A percentile compares a stretch with the other conserved stretches of the same genome.
Conservation (phyloP, 2,329 filamentous ascomycete genomes). For the Aspergillus oerlinghausenensis region DNA sequence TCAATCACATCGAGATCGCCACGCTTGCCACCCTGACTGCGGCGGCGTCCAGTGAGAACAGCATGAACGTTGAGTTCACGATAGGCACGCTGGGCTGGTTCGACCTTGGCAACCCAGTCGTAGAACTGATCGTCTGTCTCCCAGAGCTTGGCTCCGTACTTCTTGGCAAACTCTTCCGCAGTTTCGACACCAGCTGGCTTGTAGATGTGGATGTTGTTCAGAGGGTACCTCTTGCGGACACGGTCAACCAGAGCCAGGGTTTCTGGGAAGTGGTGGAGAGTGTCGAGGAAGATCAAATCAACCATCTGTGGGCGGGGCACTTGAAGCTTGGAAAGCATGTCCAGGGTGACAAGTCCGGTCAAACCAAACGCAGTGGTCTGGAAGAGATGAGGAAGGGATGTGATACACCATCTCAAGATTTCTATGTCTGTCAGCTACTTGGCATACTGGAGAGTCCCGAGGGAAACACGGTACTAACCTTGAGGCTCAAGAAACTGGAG, state of each 20-base stretch:
- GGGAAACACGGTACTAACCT: conserved; percentile 40
- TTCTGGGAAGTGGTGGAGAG: conserved; percentile 75
- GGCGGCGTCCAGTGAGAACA: conserved; percentile 84
- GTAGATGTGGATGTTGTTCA: conserved; percentile 80
- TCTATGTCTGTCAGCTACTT: conserved; percentile 46
- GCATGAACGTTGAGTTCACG: conserved; percentile 80
- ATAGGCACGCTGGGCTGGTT: conserved; percentile 90
- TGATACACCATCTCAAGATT: conserved; percentile 86
- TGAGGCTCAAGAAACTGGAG: conserved; percentile 81
- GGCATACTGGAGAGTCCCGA: conserved; percentile 6
- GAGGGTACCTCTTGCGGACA: conserved; percentile 70
- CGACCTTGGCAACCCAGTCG: conserved; percentile 96
- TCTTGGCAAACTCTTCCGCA: conserved; percentile 70
- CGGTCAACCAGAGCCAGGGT: conserved; percentile 70
- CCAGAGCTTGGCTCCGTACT: conserved; percentile 80
- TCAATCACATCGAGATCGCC: conserved; percentile 89
- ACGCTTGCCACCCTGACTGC: conserved; percentile 88
- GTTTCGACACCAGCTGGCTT: conserved; percentile 74
- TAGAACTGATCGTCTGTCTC: conserved; percentile 83
- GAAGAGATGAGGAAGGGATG: conserved; percentile 83
- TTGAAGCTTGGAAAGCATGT: conserved; percentile 56
- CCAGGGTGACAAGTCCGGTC: conserved; percentile 74
- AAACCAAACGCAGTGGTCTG: conserved; percentile 81
- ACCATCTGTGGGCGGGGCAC: conserved; percentile 47
- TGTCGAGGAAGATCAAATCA: conserved; percentile 70